Conservation (phyloP, 176 grass and related monocot genomes). For the Aegilops tauschii region DNA sequence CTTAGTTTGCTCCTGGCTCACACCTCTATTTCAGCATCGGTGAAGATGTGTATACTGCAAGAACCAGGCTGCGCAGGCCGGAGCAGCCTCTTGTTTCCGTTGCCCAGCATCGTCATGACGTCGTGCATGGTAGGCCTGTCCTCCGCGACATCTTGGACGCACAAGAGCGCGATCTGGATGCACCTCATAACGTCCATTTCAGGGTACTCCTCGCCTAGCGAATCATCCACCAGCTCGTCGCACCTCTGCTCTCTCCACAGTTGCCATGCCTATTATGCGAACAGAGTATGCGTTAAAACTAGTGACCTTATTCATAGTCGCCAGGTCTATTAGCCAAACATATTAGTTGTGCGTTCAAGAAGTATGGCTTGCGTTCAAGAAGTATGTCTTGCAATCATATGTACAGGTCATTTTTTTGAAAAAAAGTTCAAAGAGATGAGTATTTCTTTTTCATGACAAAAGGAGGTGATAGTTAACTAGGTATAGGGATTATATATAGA, state of each 20-base stretch:
- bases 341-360: too few species aligned
- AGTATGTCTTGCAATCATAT: neutral
- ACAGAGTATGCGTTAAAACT: neutral
- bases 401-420: too few species aligned
- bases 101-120: neutral
- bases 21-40: neutral
- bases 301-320: too few species aligned
- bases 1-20: neutral
- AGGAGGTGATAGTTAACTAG: neutral
- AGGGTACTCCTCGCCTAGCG: neutral
- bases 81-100: neutral
- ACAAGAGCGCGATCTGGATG: neutral
- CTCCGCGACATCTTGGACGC: neutral
- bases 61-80: neutral
- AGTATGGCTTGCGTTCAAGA: neutral
- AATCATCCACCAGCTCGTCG: neutral
- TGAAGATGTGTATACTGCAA: neutral
- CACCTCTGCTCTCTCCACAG: constrained; percentile 4
- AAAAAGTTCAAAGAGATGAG: too few species aligned
- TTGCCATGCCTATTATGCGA: neutral
- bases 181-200: constrained; percentile 8
- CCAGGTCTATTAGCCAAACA: too few species aligned
- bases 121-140: constrained; percentile 18
- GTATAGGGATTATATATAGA: neutral
- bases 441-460: too few species aligned